Conservation (phyloP, 1,284 basidiomycete species). For the Fomitiporia mediterranea region DNA sequence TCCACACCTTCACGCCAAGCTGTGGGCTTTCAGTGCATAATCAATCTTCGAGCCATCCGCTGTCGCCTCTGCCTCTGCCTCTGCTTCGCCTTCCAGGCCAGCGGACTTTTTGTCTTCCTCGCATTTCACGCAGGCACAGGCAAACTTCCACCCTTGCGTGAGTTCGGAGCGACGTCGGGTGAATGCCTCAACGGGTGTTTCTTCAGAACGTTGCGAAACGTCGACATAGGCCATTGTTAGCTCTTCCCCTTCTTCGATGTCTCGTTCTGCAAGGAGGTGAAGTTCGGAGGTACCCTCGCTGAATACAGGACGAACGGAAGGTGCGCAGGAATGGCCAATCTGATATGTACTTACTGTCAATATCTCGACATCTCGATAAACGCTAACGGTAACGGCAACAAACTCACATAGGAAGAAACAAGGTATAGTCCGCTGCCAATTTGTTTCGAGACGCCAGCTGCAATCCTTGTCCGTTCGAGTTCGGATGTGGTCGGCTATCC, state of each 20-base stretch:
- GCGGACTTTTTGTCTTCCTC: slow-evolving; percentile 37
- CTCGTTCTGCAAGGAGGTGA: slow-evolving; percentile 56
- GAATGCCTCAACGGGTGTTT: slow-evolving; percentile 50
- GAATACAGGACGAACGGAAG: slow-evolving; percentile 61
- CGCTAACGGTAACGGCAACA: background rate
- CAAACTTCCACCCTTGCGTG: slow-evolving; percentile 75
- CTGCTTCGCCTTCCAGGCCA: background rate
- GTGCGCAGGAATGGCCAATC: slow-evolving; percentile 68
- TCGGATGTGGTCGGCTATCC: slow-evolving; percentile 47
- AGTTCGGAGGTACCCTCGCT: slow-evolving; percentile 56
- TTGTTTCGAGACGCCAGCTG: slow-evolving; percentile 66
- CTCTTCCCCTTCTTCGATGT: slow-evolving; percentile 68
- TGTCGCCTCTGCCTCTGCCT: background rate
- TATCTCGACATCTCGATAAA: background rate
- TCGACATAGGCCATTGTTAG: slow-evolving; percentile 73
- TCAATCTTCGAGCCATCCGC: slow-evolving; percentile 7
- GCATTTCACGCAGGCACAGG: slow-evolving; percentile 65
- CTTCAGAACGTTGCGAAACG: slow-evolving; percentile 47
- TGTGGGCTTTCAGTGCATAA: background rate
- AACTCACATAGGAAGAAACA: slow-evolving; percentile 65
- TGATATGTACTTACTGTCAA: slow-evolving; percentile 25
- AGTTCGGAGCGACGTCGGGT: slow-evolving; percentile 64
- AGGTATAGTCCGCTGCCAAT: slow-evolving; percentile 69
- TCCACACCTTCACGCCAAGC: too few relatives aligned
- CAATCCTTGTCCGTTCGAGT: slow-evolving; percentile 64